Evolutionary conservation across 2,329 filamentous ascomycete genomes (phyloP), one percentile per base, ranked within the genome.

Genomic region (Pseudohalonectria lignicola): DNA sequence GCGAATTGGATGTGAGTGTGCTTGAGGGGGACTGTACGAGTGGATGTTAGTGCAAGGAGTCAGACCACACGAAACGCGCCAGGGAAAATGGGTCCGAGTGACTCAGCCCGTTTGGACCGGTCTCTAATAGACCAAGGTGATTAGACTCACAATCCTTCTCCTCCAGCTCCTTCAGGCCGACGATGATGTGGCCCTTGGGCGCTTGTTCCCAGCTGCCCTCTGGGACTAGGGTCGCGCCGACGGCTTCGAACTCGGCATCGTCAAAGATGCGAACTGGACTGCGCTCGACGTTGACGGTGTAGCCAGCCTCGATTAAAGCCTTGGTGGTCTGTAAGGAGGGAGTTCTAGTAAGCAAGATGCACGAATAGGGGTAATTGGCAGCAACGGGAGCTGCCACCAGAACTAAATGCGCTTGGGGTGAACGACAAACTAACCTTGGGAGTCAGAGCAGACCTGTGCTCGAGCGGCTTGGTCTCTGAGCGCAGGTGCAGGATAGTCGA

Each of bases 101-200:
- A n/a, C n/a, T n/a, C n/a, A n/a, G n/a, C n/a, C n/a, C n/a, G n/a
- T n/a, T n/a, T n/a, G n/a, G n/a, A n/a, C n/a, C n/a, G n/a, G n/a
- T n/a, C n/a, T n/a, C n/a, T n/a, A n/a, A n/a, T n/a, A n/a, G n/a
- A n/a, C n/a, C n/a, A n/a, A n/a, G n/a, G n/a, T n/a, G n/a, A n/a
- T n/a, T 3, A 43, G 40, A 55, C 60, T 54, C 61, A 72, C 69
- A 77, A 43, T 75, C 71, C 53, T 85, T 79, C 49, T 82, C 79
- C 18, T 78, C 78, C 10, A 88, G 69, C 62, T 87, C 83, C 70
- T 88, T 88, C 42, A 88, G 68, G 30, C 83, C 83, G 41, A 87
- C 61, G 43, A 88, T 78, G 50, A 86, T 75, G 53, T 82, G 69
- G 44, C 83, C 77, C 46, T 66, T 61, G 29, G 81, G 77, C 1